Base-by-base conservation (phyloP, 2,329 filamentous ascomycete genomes). In the Cercospora sp. region DNA sequence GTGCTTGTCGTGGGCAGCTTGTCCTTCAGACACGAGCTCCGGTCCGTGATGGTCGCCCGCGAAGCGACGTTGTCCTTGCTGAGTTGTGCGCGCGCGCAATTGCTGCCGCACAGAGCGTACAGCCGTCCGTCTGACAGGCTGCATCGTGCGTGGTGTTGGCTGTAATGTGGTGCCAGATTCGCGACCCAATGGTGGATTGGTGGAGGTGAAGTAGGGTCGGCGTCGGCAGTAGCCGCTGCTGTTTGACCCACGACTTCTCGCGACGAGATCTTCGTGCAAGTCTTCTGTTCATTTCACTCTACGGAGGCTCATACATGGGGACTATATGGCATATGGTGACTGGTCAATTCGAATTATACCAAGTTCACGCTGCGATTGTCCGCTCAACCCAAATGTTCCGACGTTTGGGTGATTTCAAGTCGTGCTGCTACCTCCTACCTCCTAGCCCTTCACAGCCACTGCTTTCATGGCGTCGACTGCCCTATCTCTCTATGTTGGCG, bases 61-160 rank as follows among this genome's bases (percentile, higher is more conserved):
- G 66, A 76, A 79, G 67, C 82, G 80, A 71, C 81, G 81, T 67
- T 68, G 66, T 26, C 77, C 72, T 72, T 81, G 80, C 67, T 79
- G 79, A 57, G 77, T 72, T 48, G 79, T 71, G 5, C 74, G 72
- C 26, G 75, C 77, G 67, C 79, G 76, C 33, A 78, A 74, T 42
- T 68, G 66, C 48, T 81, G 80, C 53, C 53, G 53, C 73, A 80
- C 79, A 76, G 81, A 78, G 72, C 78, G 75, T 61, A 78, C 74
- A 70, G 80, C 80, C 77, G 79, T 80, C 76, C 81, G 78, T 74
- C 79, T 80, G 69, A 82, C 74, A 72, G 81, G 76, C 76, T 83
- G 82, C 82, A 84, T 84, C 26, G 71, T 77, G 73, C 70, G 60
- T 68, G 58, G 12, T 12, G 42, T 63, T n/a, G 23, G 40, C 33